These are phyloP conservation scores for Boechera divaricarpa DNA, from an alignment of 345 rosid genomes.

Conservation along the genomic window DNA sequence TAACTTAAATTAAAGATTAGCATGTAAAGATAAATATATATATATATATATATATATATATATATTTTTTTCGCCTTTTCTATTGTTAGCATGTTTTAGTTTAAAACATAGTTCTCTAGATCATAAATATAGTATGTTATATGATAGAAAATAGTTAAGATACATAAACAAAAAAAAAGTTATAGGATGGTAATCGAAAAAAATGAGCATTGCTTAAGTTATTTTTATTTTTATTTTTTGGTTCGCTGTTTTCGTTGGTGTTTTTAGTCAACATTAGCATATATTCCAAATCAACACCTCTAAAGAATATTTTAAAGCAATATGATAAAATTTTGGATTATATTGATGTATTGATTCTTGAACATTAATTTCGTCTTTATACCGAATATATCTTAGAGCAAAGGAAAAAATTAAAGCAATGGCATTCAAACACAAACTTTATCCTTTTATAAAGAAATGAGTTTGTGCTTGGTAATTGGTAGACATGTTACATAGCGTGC, in stretches of 20 bases:
- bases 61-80: not conserved
- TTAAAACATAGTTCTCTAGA: not conserved
- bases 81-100: not conserved
- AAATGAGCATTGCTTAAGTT: not conserved
- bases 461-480: conserved; percentile 10
- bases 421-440: conserved; percentile 34
- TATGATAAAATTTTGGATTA: conserved; percentile 34
- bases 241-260: not conserved
- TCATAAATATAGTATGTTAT: not conserved
- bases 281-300: conserved; percentile 38
- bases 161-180: not conserved
- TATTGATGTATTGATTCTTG: conserved; percentile 31
- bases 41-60: not conserved
- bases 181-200: not conserved
- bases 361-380: conserved; percentile 31
- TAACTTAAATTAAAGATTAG: not conserved
- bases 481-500: conserved; percentile 31
- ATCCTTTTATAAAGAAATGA: conserved; percentile 21
- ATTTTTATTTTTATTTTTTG: not conserved
- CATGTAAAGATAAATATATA: not conserved
- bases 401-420: conserved; percentile 39
- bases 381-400: conserved; percentile 29
- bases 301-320: conserved; percentile 37
- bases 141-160: not conserved
- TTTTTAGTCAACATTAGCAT: conserved; percentile 42